These are phyloP conservation scores for Acephala macrosclerotiorum DNA, from an alignment of 2,329 filamentous ascomycete species.

Conservation along the genomic window DNA sequence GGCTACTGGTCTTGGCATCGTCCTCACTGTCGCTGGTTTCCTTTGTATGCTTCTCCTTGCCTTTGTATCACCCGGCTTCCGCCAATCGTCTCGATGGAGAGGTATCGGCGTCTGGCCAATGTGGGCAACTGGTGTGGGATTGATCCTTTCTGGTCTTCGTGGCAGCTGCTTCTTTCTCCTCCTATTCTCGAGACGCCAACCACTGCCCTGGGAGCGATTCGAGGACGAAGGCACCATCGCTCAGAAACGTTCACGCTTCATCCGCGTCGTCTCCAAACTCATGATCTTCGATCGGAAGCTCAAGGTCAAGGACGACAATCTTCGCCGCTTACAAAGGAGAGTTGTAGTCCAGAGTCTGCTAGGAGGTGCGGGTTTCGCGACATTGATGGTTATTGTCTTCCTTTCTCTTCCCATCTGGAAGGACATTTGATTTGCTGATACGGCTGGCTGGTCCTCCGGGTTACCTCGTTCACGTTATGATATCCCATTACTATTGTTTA, in stretches of 20 bases:
- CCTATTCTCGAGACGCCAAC: slow-evolving; percentile 54
- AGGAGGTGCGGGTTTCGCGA: slow-evolving; percentile 73
- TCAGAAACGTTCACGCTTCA: slow-evolving; percentile 32
- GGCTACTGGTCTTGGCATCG: slow-evolving; percentile 52
- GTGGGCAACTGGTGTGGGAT: slow-evolving; percentile 53
- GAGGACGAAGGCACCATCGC: slow-evolving; percentile 45
- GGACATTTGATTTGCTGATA: slow-evolving; percentile 31
- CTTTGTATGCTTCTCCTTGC: slow-evolving; percentile 50
- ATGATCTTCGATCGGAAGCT: slow-evolving; percentile 58
- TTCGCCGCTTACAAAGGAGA: slow-evolving; percentile 53
- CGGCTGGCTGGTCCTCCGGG: neutral
- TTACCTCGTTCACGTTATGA: neutral
- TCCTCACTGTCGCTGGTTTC: slow-evolving; percentile 50
- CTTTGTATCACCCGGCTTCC: slow-evolving; percentile 48
- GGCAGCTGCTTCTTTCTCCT: slow-evolving; percentile 57
- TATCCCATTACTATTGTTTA: neutral
- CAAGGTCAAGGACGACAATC: slow-evolving; percentile 52
- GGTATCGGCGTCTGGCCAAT: slow-evolving; percentile 53
- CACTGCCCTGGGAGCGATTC: slow-evolving; percentile 56
- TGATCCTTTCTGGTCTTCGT: slow-evolving; percentile 53
- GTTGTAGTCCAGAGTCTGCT: slow-evolving; percentile 63
- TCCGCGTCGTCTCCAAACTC: slow-evolving; percentile 46
- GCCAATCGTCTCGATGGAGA: slow-evolving; percentile 50
- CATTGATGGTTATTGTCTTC: slow-evolving; percentile 74
- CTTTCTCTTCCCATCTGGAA: slow-evolving; percentile 54